phyloP scores from a whole-genome alignment of 345 rosid species.

The Eucalyptus melliodora region DNA sequence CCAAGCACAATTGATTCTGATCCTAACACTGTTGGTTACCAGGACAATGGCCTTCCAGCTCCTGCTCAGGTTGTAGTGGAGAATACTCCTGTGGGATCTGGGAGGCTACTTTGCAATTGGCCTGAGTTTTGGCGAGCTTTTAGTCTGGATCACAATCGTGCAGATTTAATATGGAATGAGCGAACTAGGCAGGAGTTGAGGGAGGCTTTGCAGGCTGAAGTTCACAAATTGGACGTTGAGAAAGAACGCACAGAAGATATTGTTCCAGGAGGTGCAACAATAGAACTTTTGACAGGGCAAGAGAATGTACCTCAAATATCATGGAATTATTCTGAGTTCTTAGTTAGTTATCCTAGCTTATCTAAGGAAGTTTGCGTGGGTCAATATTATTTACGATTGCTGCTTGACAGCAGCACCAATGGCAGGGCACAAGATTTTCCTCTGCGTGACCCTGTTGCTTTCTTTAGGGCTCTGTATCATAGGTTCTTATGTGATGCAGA shows the following conservation, averaged over 20 bases:
- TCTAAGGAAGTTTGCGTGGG: slow-evolving; percentile 99
- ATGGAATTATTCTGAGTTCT: slow-evolving; percentile 97
- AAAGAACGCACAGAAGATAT: slow-evolving; percentile 97
- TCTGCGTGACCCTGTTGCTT: slow-evolving; percentile 91
- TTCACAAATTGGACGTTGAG: slow-evolving; percentile 90
- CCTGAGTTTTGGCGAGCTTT: slow-evolving; percentile 98
- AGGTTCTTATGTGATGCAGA: slow-evolving; percentile 97
- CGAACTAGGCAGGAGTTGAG: slow-evolving; percentile 96
- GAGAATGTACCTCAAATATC: slow-evolving; percentile 81
- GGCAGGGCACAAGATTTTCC: slow-evolving; percentile 98
- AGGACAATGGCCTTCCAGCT: slow-evolving; percentile 59
- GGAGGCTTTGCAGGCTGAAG: slow-evolving; percentile 96
- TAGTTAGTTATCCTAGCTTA: slow-evolving; percentile 81
- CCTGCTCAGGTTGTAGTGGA: slow-evolving; percentile 99
- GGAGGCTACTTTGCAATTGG: slow-evolving; percentile 90
- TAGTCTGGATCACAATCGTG: slow-evolving; percentile 98
- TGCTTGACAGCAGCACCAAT: slow-evolving; percentile 87
- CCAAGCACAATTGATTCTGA: slow-evolving; percentile 35
- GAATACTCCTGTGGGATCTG: slow-evolving; percentile 88
- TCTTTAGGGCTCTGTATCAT: slow-evolving; percentile 96
- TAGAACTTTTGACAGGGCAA: slow-evolving; percentile 46
- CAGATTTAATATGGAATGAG: slow-evolving; percentile 98
- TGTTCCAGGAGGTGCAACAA: slow-evolving; percentile 59
- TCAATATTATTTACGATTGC: slow-evolving; percentile 91
- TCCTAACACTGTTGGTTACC: slow-evolving; percentile 22